Evolutionary conservation across 2,329 filamentous ascomycete species (phyloP).

Genomic region (Neobulgaria alba): DNA sequence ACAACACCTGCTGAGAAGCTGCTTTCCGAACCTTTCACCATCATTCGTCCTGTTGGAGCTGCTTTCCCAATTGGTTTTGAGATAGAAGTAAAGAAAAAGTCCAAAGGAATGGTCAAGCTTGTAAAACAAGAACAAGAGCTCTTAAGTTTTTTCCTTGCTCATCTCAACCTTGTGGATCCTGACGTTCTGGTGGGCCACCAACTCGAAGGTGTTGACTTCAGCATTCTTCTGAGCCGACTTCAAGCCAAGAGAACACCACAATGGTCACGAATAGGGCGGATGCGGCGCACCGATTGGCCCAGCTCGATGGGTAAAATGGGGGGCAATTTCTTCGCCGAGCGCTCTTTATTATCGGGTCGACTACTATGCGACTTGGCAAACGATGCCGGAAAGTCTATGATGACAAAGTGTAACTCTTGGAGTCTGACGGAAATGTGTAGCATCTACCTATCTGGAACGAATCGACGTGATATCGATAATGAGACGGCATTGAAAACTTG

Average conservation of each 20-base stretch:
- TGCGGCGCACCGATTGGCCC: conserved; percentile 81
- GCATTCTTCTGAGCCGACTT: conserved; percentile 76
- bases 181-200: conserved; percentile 92
- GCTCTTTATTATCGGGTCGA: conserved; percentile 80
- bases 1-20: conserved; percentile 84
- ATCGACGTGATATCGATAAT: conserved; percentile 76
- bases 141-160: conserved; percentile 78
- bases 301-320: conserved; percentile 76
- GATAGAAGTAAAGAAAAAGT: conserved; percentile 57
- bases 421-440: conserved; percentile 96
- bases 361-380: conserved; percentile 91
- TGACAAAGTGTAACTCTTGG: conserved; percentile 97
- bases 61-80: conserved; percentile 85
- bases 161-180: conserved; percentile 80
- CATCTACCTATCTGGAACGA: conserved; percentile 62
- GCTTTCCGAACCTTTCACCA: conserved; percentile 82
- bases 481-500: conserved; percentile 80
- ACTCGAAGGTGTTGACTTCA: conserved; percentile 95
- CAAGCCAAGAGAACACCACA: conserved; percentile 85
- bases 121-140: conserved; percentile 80
- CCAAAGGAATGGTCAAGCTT: conserved; percentile 68
- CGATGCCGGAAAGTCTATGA: conserved; percentile 92
- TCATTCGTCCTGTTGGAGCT: conserved; percentile 71
- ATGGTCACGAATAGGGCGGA: conserved; percentile 86
- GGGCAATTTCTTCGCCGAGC: conserved; percentile 86